Evolutionary conservation across 2,329 filamentous ascomycete species (phyloP), one percentile per base, ranked within the genome.

Genomic region (Chrysoporthe puriensis): DNA sequence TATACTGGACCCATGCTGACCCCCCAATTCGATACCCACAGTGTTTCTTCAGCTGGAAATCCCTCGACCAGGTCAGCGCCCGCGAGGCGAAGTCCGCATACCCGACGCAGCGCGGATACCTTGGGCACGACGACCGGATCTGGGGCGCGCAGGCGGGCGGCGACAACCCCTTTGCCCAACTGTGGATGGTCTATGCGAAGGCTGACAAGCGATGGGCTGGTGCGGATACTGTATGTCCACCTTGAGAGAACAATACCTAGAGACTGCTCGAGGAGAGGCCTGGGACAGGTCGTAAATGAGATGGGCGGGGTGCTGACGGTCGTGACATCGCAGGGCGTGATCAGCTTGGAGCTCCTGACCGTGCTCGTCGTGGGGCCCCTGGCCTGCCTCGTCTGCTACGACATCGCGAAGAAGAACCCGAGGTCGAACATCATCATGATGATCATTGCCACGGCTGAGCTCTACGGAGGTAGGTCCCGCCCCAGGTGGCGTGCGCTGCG

Each of bases 31-130:
- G 5, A 1, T 8, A 5, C 26, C 7, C 21, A 57, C 21, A 70
- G 68, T 97, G 93, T 83, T 96, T 98, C 85, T 95, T 94, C 85
- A 83, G 81, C 11, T 84, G 79, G 76, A 74, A 83, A 8, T 77
- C 80, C 4, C 69, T 79, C 16, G 74, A 75, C 32, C 69, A 74
- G 61, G 71, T 81, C 42, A 71, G 75, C 32, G 63, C 71, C 36
- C 71, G 64, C 66, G 79, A 78, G 72, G 74, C 76, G 40, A 70
- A 74, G 66, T 75, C 76, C 66, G 74, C 71, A 64, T 84, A 84
- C 70, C 81, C 84, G 44, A 83, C 84, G 36, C 82, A 85, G 7
- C 77, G 77, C 66, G 85, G 86, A 71, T 90, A 82, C 72, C 76
- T 90, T 16, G 84, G 84, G 3, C 75, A 78, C 18, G 77, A 76